These are phyloP conservation scores for Carallia pectinifolia DNA, from an alignment of 345 rosid species.

Conservation along the genomic window DNA sequence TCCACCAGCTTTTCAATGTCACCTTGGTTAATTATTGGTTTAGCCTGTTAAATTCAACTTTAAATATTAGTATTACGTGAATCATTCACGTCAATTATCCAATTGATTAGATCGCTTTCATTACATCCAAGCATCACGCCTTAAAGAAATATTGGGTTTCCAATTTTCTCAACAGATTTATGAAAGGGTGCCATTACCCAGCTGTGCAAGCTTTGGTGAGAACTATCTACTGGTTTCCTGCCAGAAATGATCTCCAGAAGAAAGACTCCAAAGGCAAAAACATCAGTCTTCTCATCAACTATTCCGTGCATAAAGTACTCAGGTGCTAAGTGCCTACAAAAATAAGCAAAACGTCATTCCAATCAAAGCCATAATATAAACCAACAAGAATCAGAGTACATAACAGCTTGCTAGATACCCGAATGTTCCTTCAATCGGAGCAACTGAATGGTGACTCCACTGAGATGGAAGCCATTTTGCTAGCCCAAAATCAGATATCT, in stretches of 20 bases:
- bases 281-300: slow-evolving; percentile 97
- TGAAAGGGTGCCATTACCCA: slow-evolving; percentile 52
- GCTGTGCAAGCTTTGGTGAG: slow-evolving; percentile 85
- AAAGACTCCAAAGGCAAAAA: slow-evolving; percentile 94
- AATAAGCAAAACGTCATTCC: neutral
- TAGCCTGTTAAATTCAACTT: slow-evolving; percentile 48
- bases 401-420: slow-evolving; percentile 45
- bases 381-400: too few species aligned
- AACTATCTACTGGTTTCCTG: slow-evolving; percentile 80
- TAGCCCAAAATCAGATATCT: slow-evolving; percentile 96
- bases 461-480: slow-evolving; percentile 99
- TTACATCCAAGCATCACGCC: too few species aligned
- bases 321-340: slow-evolving; percentile 80
- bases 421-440: slow-evolving; percentile 98
- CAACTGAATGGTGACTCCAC: slow-evolving; percentile 97
- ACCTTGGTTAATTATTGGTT: slow-evolving; percentile 60
- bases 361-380: neutral
- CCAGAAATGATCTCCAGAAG: slow-evolving; percentile 85
- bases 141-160: too few species aligned
- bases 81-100: too few species aligned
- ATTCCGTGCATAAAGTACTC: slow-evolving; percentile 96
- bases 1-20: slow-evolving; percentile 65
- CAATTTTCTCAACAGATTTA: neutral
- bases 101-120: too few species aligned
- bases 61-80: neutral